Conservation (phyloP, 805 yeast species). For the Teunomyces aglyptinius region DNA sequence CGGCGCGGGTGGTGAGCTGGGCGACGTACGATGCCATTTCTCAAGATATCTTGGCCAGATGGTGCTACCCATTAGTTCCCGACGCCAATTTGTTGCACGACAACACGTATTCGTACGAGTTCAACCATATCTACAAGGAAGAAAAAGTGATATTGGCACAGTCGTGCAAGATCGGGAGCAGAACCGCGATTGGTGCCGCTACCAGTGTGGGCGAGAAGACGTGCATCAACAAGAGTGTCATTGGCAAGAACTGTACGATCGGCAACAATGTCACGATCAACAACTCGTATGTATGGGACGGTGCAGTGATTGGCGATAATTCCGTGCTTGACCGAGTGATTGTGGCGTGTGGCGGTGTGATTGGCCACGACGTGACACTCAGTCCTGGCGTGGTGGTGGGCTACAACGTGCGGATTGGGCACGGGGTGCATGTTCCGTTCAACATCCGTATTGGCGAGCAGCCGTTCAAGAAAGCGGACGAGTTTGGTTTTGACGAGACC, state of each 20-base stretch:
- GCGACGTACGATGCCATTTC: constrained; percentile 89
- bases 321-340: constrained; percentile 59
- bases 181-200: constrained; percentile 79
- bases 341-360: constrained; percentile 61
- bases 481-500: constrained; percentile 29
- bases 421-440: constrained; percentile 45
- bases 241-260: constrained; percentile 83
- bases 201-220: constrained; percentile 78
- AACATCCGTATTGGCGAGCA: constrained; percentile 53
- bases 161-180: constrained; percentile 78
- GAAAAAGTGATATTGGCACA: constrained; percentile 87
- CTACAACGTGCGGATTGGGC: constrained; percentile 65
- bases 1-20: constrained; percentile 94
- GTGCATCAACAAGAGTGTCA: constrained; percentile 61
- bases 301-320: constrained; percentile 68
- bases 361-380: constrained; percentile 53
- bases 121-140: constrained; percentile 87
- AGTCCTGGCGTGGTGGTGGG: constrained; percentile 80
- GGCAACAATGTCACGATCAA: constrained; percentile 72
- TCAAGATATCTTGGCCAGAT: constrained; percentile 85
- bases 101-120: constrained; percentile 75
- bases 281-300: constrained; percentile 87
- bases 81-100: constrained; percentile 73
- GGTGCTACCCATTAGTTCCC: constrained; percentile 90
- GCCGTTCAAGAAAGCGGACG: constrained; percentile 35